Base-by-base conservation (phyloP, 2,329 filamentous ascomycete species). In the Ascochyta lentis region DNA sequence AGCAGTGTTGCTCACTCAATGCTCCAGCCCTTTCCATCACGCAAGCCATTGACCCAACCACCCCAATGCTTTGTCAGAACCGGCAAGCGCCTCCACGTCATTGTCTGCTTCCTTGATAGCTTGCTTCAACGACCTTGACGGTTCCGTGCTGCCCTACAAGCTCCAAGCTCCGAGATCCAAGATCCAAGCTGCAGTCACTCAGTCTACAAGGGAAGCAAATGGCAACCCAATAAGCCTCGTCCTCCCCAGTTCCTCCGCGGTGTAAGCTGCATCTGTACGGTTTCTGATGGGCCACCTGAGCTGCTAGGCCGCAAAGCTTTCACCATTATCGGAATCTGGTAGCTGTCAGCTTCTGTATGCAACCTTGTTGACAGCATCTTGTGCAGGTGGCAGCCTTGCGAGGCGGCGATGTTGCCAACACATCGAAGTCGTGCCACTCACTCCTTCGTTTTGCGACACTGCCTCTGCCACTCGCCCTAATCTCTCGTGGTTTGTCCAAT, bases 221-320 rank as follows among this genome's bases (percentile, higher is more conserved):
- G 93, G 75, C 94, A 99, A 50, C 94, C 94, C 67, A 99, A 79
- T 74, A 96, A 79, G 12, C 94, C 95, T 75, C 92, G 84, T 27
- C 95, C 95, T 64, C 94, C 94, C 94, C 95, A 99, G 71, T 93
- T 83, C 40, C 86, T 85, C 66, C 86, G 84, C 49, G 94, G 94
- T 43, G 82, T 91, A 61, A 99, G 78, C 61, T 85, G 87, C 67
- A 97, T 77, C 54, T 87, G 83, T 54, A 95, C 75, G 62, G 92
- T 77, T 47, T 77, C 73, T 19, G 71, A 56, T 40, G 70, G 67
- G 29, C 71, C 68, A 57, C 71, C 71, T 42, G 64, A 66, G 27
- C 63, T 50, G 49, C 61, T 74, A 49, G 70, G 63, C 53, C 86
- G 89, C 88, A 77, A 52, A 12, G 76, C 80, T 70, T 87, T 90